Evolutionary conservation across 768 basidiomycete species (phyloP), one percentile per base, ranked within the genome.

Genomic region (Kondoa malvinella): DNA sequence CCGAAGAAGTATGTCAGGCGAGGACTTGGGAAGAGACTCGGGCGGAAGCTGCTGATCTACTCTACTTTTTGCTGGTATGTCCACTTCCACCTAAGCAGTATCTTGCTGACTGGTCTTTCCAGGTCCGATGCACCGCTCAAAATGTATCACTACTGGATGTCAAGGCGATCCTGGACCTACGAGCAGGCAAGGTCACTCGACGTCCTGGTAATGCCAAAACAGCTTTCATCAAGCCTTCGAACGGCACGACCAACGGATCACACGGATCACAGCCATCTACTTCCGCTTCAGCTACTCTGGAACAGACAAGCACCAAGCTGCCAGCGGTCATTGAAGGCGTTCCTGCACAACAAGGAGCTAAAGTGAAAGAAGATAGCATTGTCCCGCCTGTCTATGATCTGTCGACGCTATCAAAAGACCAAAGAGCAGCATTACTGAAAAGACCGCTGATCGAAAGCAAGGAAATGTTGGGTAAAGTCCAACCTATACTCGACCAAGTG

Each of bases 41-140:
- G 1, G 94, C 92, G 70, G 95, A 99, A 77, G 89, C 92, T 4
- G 94, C 92, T 0, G 95, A 99, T 78, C 80, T 99, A 27, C 74
- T 94, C 56, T 99, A 97, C 79, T 99, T 99, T 75, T 84, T 87
- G 0, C 78, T 99, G 72, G 84, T 88, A 26, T 85, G 86, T 71
- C 26, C 83, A 86, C 59, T 81, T 63, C 61, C 32, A 50, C 29
- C 12, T 29, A 4, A 60, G 8, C 58, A 14, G 33, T 16, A 31
- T 12, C 15, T 30, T 31, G 32, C 29, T 63, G 12, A 63, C 27
- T 15, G 16, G 30, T 63, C 30, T 59, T 59, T 59, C 4, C 61
- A 63, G 61, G 61, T 63, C 8, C 65, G 66, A 16, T 69, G 69
- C 56, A 26, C 66, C 2, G 57, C 68, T 17, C 59, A 84, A 2